Base-by-base conservation (phyloP, 2,329 filamentous ascomycete species). In the Sporothrix pseudoabietina region DNA sequence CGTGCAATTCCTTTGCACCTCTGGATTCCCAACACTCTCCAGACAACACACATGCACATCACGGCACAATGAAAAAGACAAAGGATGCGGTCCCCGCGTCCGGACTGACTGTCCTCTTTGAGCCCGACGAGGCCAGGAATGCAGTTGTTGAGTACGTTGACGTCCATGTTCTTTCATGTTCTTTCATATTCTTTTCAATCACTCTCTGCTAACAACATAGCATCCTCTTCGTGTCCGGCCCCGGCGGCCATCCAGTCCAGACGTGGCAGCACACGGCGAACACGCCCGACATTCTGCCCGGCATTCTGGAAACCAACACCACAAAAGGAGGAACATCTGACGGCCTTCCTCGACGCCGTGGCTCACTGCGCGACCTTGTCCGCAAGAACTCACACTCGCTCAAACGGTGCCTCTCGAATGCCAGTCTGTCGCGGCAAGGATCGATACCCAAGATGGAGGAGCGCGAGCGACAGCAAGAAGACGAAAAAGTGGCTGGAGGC, bases 41-140 rank as follows among this genome's bases (percentile, higher is more conserved):
- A 22, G 19, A 19, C 19, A 7, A 41, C 41, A n/a, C 16, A 14
- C 69, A 49, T 61, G 54, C 69, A 22, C 41, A n/a, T 1, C 30
- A 30, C 22, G 22, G 16, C 14, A 14, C 12, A 22, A 80, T 79
- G 77, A 80, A 80, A 66, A 76, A 71, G 14, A 76, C 72, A 57
- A 77, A 78, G 55, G 77, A 78, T 47, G 69, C 73, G 26, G 77
- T 80, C 72, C 75, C 77, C n/a, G 76, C 79, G 16, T 77, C 77
- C 16, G 80, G 80, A 7, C 77, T 81, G 8, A 78, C 79, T 10
- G 75, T 80, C n/a, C 70, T 81, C 22, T 80, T 80, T 41, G 78
- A 80, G 73, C 80, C 80, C 0, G 79, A 81, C 32, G 77, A 77
- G 61, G 75, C 77, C 3, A 73, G 59, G 12, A 77, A 78, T 6